Evolutionary conservation across 2,329 filamentous ascomycete genomes (phyloP).

Genomic region (Exophiala bonariae): DNA sequence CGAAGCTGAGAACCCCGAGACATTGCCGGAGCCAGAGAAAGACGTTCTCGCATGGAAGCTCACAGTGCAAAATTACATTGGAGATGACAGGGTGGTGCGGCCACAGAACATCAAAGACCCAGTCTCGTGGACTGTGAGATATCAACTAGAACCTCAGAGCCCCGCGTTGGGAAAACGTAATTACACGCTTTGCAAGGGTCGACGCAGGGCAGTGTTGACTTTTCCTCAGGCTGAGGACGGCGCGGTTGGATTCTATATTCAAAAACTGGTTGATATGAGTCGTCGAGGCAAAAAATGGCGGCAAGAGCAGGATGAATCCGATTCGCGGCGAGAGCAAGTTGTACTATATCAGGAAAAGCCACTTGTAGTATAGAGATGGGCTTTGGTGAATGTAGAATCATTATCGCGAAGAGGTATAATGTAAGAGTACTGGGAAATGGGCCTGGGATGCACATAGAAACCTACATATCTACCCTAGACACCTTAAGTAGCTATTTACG

Average conservation of each 20-base stretch:
- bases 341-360: slow-evolving; percentile 24
- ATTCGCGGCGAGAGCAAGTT: slow-evolving; percentile 43
- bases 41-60: slow-evolving; percentile 66
- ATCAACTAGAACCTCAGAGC: slow-evolving; percentile 67
- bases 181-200: slow-evolving; percentile 57
- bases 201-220: slow-evolving; percentile 53
- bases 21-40: slow-evolving; percentile 5
- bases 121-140: slow-evolving; percentile 73
- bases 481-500: too few relatives aligned
- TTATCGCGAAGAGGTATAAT: too few relatives aligned
- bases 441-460: too few relatives aligned
- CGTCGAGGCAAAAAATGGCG: slow-evolving; percentile 61
- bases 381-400: too few relatives aligned
- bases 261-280: slow-evolving; percentile 48
- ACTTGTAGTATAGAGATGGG: too few relatives aligned
- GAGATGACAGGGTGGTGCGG: slow-evolving; percentile 60
- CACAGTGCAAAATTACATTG: slow-evolving; percentile 70
- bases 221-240: slow-evolving; percentile 35
- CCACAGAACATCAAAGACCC: slow-evolving; percentile 50
- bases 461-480: too few relatives aligned
- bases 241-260: slow-evolving; percentile 46
- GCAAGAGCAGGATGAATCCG: slow-evolving; percentile 52
- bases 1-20: neutral
- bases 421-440: too few relatives aligned
- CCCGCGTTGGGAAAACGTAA: slow-evolving; percentile 47